These are phyloP conservation scores for Sugiyamaella xylanicola DNA, from an alignment of 1,139 yeast genomes.

Conservation along the genomic window DNA sequence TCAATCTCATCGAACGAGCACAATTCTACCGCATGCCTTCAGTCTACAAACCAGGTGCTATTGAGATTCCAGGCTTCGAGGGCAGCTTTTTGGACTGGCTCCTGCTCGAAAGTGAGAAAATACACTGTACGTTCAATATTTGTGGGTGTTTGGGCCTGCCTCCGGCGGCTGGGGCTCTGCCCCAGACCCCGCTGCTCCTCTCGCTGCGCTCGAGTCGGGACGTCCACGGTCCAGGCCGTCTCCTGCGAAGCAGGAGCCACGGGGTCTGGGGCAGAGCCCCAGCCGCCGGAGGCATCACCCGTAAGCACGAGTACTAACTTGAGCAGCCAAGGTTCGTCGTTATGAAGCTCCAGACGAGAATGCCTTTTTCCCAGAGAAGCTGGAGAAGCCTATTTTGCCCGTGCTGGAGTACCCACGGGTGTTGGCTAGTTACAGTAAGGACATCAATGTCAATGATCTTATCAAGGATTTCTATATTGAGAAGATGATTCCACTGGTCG, in stretches of 20 bases:
- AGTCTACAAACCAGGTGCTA: constrained; percentile 64
- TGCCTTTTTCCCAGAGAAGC: constrained; percentile 79
- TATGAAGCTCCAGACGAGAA: constrained; percentile 94
- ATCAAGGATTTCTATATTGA: constrained; percentile 69
- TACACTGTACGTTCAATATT: constrained; percentile 58
- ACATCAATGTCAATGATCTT: constrained; percentile 71
- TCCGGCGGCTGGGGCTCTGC: neutral
- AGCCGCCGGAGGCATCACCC: neutral
- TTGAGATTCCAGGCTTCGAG: constrained; percentile 64
- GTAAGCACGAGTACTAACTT: constrained; percentile 2
- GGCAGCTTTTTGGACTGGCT: constrained; percentile 91
- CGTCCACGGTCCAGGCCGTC: no score
- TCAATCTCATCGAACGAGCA: constrained; percentile 88
- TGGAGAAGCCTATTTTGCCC: constrained; percentile 74
- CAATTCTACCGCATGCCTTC: constrained; percentile 79
- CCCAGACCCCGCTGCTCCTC: no score
- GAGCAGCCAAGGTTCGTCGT: constrained; percentile 69
- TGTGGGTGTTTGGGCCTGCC: neutral
- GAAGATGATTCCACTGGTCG: constrained; percentile 70
- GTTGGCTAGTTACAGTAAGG: constrained; percentile 70
- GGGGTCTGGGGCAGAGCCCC: neutral
- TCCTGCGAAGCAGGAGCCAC: neutral
- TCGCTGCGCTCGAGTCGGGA: neutral
- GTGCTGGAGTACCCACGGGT: constrained; percentile 75
- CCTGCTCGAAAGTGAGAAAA: constrained; percentile 69